phyloP scores from a whole-genome alignment of 768 basidiomycete species.

The Auriscalpium vulgare region DNA sequence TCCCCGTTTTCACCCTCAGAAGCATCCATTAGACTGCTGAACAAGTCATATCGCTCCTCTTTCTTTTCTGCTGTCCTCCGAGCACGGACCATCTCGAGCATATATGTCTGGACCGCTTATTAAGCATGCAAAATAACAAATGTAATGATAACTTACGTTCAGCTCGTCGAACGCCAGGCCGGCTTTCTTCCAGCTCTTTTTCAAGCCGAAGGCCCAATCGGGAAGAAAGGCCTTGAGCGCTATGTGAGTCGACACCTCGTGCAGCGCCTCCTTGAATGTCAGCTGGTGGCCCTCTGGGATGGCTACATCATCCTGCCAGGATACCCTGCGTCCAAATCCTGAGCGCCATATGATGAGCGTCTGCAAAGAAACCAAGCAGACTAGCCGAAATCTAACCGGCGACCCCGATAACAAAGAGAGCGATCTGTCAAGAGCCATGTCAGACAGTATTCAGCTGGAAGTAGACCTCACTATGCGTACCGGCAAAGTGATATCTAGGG shows the following conservation, averaged over 20 bases:
- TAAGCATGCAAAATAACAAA: neutral
- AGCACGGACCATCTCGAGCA: slow-evolving; percentile 21
- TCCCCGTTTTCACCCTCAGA: slow-evolving; percentile 10
- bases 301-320: slow-evolving; percentile 37
- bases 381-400: slow-evolving; percentile 27
- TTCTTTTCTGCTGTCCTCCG: slow-evolving; percentile 8
- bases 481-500: slow-evolving; percentile 44
- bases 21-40: slow-evolving; percentile 19
- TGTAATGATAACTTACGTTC: slow-evolving; percentile 20
- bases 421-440: slow-evolving; percentile 31
- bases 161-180: slow-evolving; percentile 36
- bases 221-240: slow-evolving; percentile 32
- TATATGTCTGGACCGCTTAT: slow-evolving; percentile 14
- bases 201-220: slow-evolving; percentile 30
- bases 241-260: slow-evolving; percentile 31
- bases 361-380: neutral
- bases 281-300: slow-evolving; percentile 37
- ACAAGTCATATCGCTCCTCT: slow-evolving; percentile 19
- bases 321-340: slow-evolving; percentile 43
- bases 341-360: neutral
- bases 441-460: too few species aligned
- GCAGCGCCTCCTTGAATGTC: slow-evolving; percentile 44
- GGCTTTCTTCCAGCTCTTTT: slow-evolving; percentile 23
- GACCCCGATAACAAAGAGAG: slow-evolving; percentile 46
- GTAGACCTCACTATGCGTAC: slow-evolving; percentile 22